Conservation (phyloP, 176 grass and related monocot genomes). For the Saccharum spontaneum region DNA sequence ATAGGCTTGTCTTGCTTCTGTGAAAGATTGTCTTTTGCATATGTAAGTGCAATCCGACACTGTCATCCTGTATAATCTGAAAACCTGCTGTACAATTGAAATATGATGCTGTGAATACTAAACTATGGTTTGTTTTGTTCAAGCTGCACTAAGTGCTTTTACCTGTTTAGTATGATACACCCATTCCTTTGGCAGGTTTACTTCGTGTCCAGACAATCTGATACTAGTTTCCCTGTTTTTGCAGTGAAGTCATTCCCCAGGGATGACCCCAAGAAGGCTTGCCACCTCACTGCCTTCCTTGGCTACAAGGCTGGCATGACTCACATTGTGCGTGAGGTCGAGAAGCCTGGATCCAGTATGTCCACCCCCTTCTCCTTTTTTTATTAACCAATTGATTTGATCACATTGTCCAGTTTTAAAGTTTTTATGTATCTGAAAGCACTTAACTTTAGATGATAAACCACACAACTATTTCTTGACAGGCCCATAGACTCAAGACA, state of each 20-base stretch:
- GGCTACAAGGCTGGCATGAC: slow-evolving; percentile 99
- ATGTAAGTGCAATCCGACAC: too few species aligned
- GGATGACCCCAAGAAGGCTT: slow-evolving; percentile 63
- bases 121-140: background rate
- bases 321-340: slow-evolving; percentile 94
- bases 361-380: background rate
- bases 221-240: slow-evolving; percentile 4
- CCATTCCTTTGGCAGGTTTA: background rate
- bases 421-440: too few species aligned
- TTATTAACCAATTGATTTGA: background rate
- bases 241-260: slow-evolving; percentile 91
- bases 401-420: background rate
- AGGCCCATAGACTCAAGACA: too few species aligned
- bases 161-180: background rate
- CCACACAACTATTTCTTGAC: background rate
- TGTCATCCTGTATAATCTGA: background rate
- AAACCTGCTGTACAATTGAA: background rate
- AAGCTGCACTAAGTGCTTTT: too few species aligned
- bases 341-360: slow-evolving; percentile 76
- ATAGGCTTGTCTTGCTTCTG: background rate
- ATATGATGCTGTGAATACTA: background rate
- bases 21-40: background rate
- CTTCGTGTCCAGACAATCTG: background rate
- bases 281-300: slow-evolving; percentile 87
- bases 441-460: background rate